Evolutionary conservation across 495 filamentous ascomycete species (phyloP).

Genomic region (Aspergillus homomorphus): DNA sequence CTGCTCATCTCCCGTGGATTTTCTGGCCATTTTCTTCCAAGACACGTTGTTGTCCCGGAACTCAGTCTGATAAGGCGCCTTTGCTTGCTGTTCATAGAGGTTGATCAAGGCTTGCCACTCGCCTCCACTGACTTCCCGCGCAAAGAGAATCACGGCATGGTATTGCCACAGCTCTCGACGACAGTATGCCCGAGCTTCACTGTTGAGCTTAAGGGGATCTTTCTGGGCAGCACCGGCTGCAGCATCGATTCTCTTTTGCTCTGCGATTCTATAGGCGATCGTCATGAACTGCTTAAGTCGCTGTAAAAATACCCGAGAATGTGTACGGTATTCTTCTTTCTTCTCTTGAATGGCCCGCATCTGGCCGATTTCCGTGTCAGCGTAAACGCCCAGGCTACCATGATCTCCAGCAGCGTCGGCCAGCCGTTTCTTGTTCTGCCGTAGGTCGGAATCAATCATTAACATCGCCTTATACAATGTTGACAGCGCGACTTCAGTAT

Average conservation of each 20-base stretch:
- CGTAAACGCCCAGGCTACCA: conserved; percentile 58
- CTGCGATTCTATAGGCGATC: conserved; percentile 71
- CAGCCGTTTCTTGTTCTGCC: conserved; percentile 47
- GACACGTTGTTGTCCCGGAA: conserved; percentile 73
- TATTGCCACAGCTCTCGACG: conserved; percentile 73
- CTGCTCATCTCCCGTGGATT: conserved; percentile 76
- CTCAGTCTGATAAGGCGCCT: conserved; percentile 74
- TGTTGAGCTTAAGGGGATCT: conserved; percentile 48
- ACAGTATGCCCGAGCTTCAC: conserved; percentile 47
- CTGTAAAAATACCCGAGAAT: conserved; percentile 68
- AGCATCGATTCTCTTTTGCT: conserved; percentile 58
- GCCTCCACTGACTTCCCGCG: conserved; percentile 71
- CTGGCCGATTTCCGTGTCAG: conserved; percentile 76
- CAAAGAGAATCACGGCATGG: conserved; percentile 78
- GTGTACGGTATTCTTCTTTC: conserved; percentile 77
- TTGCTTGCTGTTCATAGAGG: conserved; percentile 73
- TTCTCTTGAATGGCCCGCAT: conserved; percentile 94
- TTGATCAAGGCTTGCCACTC: conserved; percentile 79
- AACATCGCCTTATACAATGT: conserved; percentile 90
- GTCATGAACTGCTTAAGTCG: conserved; percentile 77
- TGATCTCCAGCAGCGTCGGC: conserved; percentile 49
- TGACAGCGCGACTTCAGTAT: conserved; percentile 73
- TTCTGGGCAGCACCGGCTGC: conserved; percentile 42
- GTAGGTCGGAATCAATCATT: conserved; percentile 81
- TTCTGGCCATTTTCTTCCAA: conserved; percentile 80